phyloP scores from a whole-genome alignment of 805 yeast genomes.

The Candida germanica region DNA sequence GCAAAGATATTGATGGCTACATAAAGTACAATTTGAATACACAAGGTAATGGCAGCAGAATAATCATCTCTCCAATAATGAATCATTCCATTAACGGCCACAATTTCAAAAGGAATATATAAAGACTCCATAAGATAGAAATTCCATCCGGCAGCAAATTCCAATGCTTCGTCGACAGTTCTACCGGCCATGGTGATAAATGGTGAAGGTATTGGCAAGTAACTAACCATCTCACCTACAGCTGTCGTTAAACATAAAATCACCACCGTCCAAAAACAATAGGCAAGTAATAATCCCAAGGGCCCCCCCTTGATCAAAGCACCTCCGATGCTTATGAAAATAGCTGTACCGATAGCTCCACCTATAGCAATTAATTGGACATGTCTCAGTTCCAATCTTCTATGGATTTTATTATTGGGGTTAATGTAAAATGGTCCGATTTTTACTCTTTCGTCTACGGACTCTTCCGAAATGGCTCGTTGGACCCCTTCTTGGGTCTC shows the following conservation, averaged over 20 bases:
- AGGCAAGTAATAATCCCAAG: conserved; percentile 31
- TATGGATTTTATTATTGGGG: conserved; percentile 12
- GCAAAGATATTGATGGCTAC: conserved; percentile 43
- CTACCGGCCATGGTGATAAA: conserved; percentile 38
- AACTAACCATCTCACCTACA: conserved; percentile 40
- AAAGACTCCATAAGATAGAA: conserved; percentile 21
- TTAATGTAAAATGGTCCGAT: conserved; percentile 1
- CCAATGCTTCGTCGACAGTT: conserved; percentile 35
- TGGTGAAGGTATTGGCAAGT: conserved; percentile 35
- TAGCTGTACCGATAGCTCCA: conserved; percentile 19
- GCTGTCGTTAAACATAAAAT: conserved; percentile 35
- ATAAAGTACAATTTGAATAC: conserved; percentile 40
- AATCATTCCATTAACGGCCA: conserved; percentile 51
- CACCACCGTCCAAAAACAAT: conserved; percentile 32
- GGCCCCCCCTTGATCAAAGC: conserved; percentile 33
- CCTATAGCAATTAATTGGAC: conserved; percentile 19
- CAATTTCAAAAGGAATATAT: conserved; percentile 47
- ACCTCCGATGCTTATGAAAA: conserved; percentile 14
- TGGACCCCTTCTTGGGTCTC: too few relatives aligned
- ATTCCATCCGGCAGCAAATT: conserved; percentile 39
- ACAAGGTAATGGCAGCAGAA: conserved; percentile 45
- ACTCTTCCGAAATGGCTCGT: too few relatives aligned
- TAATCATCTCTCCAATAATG: conserved; percentile 52
- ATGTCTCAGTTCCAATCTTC: conserved; percentile 12
- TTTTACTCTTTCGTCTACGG: neutral